Evolutionary conservation across 2,329 filamentous ascomycete species (phyloP).

Genomic region (Alternaria consortialis): DNA sequence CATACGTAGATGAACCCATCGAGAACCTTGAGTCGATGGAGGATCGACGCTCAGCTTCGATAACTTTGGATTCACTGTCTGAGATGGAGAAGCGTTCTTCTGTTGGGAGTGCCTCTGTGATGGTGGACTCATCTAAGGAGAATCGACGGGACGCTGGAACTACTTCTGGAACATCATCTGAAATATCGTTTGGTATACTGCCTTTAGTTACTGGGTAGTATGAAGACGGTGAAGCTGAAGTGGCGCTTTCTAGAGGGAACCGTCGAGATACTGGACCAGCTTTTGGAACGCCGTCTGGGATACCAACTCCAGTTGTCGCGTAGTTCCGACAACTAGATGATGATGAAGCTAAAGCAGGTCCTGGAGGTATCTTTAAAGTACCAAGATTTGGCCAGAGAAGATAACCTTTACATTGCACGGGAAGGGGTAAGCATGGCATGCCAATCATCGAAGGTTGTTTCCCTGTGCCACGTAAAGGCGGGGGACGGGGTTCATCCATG

Average conservation of each 20-base stretch:
- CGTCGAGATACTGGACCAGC: neutral
- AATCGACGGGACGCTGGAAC: neutral
- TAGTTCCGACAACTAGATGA: neutral
- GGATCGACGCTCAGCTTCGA: neutral
- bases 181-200: neutral
- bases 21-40: neutral
- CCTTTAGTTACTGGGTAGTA: neutral
- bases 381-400: neutral
- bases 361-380: neutral
- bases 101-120: neutral
- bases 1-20: neutral
- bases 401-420: neutral
- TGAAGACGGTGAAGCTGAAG: neutral
- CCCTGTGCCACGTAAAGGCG: neutral
- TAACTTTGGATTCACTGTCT: neutral
- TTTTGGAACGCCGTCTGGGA: neutral
- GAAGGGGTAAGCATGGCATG: neutral
- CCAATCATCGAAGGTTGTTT: neutral
- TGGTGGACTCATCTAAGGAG: neutral
- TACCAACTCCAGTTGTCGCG: neutral
- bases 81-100: neutral
- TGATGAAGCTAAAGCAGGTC: neutral
- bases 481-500: neutral
- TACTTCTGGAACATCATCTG: neutral
- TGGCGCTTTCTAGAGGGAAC: neutral